Percentiles rank a stretch among this genome's conserved stretches.
Conservation (phyloP, 257 asterid genomes). For the Prunella vulgaris region DNA sequence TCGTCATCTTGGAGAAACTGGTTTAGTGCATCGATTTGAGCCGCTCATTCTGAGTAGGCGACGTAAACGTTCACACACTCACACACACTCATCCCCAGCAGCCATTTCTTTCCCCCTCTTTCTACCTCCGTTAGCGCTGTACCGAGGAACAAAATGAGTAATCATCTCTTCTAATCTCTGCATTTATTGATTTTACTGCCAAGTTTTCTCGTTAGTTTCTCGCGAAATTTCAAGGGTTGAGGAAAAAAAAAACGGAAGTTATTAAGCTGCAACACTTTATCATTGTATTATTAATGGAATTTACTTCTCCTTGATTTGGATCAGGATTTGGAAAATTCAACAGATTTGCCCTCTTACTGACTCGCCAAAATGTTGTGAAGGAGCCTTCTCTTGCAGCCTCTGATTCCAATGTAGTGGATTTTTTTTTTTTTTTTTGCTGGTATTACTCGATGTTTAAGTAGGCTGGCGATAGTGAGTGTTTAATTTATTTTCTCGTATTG, state of each 20-base stretch:
- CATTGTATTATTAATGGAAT: background rate
- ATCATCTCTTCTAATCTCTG: constrained; percentile 1
- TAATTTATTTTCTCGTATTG: background rate
- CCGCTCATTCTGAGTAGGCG: background rate
- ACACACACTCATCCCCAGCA: background rate
- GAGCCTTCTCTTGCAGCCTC: constrained; percentile 21
- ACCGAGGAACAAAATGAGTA: constrained; percentile 28
- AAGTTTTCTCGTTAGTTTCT: background rate
- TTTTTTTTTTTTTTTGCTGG: background rate
- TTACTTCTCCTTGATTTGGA: background rate
- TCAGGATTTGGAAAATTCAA: constrained; percentile 31
- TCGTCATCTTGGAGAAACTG: too few species aligned
- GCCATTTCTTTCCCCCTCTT: background rate
- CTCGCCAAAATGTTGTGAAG: constrained; percentile 26
- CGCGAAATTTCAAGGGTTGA: background rate
- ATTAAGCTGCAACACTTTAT: background rate
- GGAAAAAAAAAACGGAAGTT: background rate
- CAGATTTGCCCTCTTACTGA: constrained; percentile 25
- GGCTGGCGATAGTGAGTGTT: background rate
- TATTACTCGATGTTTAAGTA: background rate
- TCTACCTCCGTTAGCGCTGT: background rate
- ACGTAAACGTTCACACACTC: background rate
- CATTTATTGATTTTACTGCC: background rate
- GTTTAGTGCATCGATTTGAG: background rate
- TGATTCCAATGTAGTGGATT: constrained; percentile 27